These are phyloP conservation scores for Microthyrium microscopicum DNA, from an alignment of 2,329 filamentous ascomycete genomes.

Conservation along the genomic window DNA sequence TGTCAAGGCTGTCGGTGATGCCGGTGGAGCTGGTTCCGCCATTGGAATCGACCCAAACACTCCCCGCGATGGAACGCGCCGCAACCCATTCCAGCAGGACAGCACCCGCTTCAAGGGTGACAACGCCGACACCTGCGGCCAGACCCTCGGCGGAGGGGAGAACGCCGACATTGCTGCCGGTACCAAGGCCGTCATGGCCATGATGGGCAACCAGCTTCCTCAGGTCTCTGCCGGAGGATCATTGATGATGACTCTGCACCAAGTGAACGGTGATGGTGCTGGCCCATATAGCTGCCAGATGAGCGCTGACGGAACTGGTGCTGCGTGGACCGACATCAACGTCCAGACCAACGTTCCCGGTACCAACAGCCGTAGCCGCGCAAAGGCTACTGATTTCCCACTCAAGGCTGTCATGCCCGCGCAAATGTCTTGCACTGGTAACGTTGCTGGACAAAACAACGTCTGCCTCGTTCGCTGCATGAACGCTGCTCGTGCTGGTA, in stretches of 20 bases:
- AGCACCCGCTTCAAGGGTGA: slow-evolving; percentile 43
- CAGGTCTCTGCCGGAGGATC: slow-evolving; percentile 41
- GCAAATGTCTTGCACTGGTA: slow-evolving; percentile 40
- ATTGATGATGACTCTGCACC: slow-evolving; percentile 46
- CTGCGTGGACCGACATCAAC: slow-evolving; percentile 34
- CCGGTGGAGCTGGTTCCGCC: slow-evolving; percentile 34
- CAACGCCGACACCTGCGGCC: slow-evolving; percentile 36
- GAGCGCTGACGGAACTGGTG: slow-evolving; percentile 41
- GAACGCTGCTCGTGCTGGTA: slow-evolving; percentile 37
- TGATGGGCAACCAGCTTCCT: slow-evolving; percentile 39
- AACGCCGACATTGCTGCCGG: slow-evolving; percentile 42
- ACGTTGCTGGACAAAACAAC: slow-evolving; percentile 39
- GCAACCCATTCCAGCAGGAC: slow-evolving; percentile 47
- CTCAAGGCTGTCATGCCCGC: slow-evolving; percentile 42
- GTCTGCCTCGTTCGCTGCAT: slow-evolving; percentile 47
- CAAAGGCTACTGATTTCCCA: slow-evolving; percentile 16
- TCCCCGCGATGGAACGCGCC: slow-evolving; percentile 43
- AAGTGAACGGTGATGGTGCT: slow-evolving; percentile 50
- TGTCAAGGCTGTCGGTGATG: slow-evolving; percentile 38
- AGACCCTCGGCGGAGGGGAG: slow-evolving; percentile 38
- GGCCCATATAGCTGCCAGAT: slow-evolving; percentile 51
- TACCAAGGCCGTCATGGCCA: slow-evolving; percentile 39
- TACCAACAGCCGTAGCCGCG: slow-evolving; percentile 28
- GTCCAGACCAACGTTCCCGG: slow-evolving; percentile 39
- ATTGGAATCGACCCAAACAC: slow-evolving; percentile 39